Conservation (phyloP, 306 rosid species). For the Mucuna pruriens region DNA sequence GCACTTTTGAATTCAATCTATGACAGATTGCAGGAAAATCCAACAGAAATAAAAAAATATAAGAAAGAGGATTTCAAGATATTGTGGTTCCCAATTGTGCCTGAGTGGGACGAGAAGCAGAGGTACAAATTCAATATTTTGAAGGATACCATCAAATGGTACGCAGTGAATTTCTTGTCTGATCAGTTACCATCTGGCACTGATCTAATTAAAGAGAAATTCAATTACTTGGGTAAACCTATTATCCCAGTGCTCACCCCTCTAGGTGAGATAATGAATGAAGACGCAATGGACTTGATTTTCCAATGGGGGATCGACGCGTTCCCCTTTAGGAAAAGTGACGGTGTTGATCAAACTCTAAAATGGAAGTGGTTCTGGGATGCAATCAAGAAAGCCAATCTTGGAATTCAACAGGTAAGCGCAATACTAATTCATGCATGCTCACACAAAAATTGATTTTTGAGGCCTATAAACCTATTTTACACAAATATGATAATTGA, state of each 20-base stretch:
- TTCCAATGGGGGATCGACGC: slow-evolving; percentile 51
- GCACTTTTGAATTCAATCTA: slow-evolving; percentile 41
- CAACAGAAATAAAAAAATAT: slow-evolving; percentile 26
- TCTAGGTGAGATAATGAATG: slow-evolving; percentile 21
- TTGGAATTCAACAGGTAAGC: slow-evolving; percentile 39
- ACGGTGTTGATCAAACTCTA: slow-evolving; percentile 37
- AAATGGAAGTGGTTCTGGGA: slow-evolving; percentile 56
- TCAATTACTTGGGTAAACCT: slow-evolving; percentile 31
- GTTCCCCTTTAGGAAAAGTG: slow-evolving; percentile 41
- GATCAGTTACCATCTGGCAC: slow-evolving; percentile 24
- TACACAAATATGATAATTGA: too few relatives aligned
- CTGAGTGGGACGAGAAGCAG: neutral
- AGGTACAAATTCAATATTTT: neutral
- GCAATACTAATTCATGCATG: neutral
- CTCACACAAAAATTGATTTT: too few relatives aligned
- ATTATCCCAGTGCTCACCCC: slow-evolving; percentile 35
- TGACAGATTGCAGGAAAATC: slow-evolving; percentile 35
- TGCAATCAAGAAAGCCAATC: slow-evolving; percentile 38
- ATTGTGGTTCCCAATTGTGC: slow-evolving; percentile 42
- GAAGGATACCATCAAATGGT: slow-evolving; percentile 37
- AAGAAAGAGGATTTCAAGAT: slow-evolving; percentile 48
- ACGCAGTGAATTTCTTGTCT: slow-evolving; percentile 36
- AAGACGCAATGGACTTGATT: slow-evolving; percentile 45
- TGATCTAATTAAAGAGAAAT: slow-evolving; percentile 30
- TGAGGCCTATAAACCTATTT: too few relatives aligned